These are phyloP conservation scores for Cunninghamia lanceolata DNA, from an alignment of 75 land plant species.

Conservation along the genomic window DNA sequence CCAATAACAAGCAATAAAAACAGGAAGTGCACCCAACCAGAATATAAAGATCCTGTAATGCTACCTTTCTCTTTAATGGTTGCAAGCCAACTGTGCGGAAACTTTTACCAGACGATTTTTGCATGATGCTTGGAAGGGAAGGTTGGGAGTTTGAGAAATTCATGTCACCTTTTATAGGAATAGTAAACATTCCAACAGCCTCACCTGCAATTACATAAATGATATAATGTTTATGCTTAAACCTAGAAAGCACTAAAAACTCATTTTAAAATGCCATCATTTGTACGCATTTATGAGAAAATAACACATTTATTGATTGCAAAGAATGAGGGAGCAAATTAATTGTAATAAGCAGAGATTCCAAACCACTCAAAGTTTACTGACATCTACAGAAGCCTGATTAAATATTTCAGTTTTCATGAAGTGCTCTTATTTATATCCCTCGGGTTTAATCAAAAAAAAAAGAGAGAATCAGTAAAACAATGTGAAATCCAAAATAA, in stretches of 20 bases:
- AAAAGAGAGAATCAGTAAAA: background rate
- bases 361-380: background rate
- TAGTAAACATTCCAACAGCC: conserved; percentile 75
- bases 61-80: conserved; percentile 6
- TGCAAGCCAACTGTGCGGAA: background rate
- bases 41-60: background rate
- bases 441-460: background rate
- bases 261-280: background rate
- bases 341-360: background rate
- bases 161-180: conserved; percentile 51
- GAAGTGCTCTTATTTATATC: background rate
- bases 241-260: background rate
- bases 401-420: background rate
- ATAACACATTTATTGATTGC: background rate
- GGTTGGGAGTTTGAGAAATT: conserved; percentile 19
- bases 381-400: background rate
- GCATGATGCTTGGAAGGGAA: conserved; percentile 1
- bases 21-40: background rate
- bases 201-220: conserved; percentile 52
- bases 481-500: background rate
- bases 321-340: background rate
- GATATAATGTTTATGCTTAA: background rate
- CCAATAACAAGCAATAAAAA: background rate
- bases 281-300: background rate
- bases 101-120: background rate